These are phyloP conservation scores for Leishmania amazonensis DNA, from an alignment of 208 protist species.

Conservation along the genomic window DNA sequence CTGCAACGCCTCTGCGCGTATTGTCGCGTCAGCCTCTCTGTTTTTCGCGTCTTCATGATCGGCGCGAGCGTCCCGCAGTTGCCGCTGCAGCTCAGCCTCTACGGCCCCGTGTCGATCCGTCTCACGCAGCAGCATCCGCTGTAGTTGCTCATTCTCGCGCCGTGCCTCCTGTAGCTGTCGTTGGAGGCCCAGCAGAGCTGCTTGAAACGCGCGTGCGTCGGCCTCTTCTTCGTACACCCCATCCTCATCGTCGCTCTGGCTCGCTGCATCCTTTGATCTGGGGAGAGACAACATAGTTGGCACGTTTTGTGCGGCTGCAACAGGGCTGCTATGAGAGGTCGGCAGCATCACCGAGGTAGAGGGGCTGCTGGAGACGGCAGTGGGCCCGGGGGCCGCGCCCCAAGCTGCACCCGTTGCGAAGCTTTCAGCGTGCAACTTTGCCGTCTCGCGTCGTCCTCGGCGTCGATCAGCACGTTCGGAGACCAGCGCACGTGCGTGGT, in stretches of 20 bases:
- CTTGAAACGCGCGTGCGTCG: constrained; percentile 7
- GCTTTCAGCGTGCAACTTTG: not conserved
- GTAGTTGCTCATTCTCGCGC: constrained; percentile 8
- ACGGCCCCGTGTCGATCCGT: constrained; percentile 1
- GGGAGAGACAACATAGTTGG: not conserved
- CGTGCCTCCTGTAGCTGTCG: constrained; percentile 7
- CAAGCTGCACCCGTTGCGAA: not conserved
- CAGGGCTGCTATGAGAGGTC: not conserved
- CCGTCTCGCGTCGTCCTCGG: not conserved
- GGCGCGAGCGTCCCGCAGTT: constrained; percentile 11
- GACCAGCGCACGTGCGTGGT: not conserved
- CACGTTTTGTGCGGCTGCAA: not conserved
- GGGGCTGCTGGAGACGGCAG: not conserved
- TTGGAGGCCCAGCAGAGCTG: not conserved
- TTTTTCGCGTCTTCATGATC: constrained; percentile 11
- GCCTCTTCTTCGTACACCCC: not conserved
- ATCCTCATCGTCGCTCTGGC: not conserved
- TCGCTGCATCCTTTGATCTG: too few relatives aligned
- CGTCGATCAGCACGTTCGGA: not conserved
- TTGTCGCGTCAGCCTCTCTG: constrained; percentile 1
- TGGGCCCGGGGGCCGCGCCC: not conserved
- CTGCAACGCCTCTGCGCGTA: constrained; percentile 23
- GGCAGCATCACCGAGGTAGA: not conserved
- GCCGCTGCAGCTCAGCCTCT: constrained; percentile 17
- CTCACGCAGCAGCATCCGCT: constrained; percentile 6